Evolutionary conservation across 139 green algal species (phyloP).

Genomic region (Chlorella sorokiniana): DNA sequence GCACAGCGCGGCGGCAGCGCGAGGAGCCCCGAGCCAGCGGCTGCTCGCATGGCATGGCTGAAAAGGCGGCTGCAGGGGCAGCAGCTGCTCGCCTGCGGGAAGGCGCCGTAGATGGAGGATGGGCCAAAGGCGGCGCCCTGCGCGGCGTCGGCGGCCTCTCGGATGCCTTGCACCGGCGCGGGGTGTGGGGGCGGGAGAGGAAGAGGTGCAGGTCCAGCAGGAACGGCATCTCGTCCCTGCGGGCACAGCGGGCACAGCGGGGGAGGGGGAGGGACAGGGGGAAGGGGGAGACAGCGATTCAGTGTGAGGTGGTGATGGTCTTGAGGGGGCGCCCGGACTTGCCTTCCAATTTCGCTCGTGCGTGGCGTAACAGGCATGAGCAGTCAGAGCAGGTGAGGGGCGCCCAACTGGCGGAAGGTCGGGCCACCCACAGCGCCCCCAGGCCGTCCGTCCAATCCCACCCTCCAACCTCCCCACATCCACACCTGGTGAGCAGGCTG

Average conservation of each 20-base stretch:
- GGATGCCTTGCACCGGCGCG: constrained; percentile 47
- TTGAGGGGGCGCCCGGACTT: no score
- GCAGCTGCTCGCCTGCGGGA: constrained; percentile 54
- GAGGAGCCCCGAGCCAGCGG: no score
- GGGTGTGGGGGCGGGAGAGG: constrained; percentile 70
- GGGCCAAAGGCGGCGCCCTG: not conserved
- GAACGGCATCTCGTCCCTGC: constrained; percentile 75
- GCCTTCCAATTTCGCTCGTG: no score
- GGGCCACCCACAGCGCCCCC: no score
- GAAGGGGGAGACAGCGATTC: not conserved
- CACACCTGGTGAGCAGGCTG: constrained; percentile 77
- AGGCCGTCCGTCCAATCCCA: no score
- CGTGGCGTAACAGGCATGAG: no score
- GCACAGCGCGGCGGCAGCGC: no score
- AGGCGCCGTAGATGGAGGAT: constrained; percentile 65
- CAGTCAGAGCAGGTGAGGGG: no score
- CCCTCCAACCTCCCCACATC: constrained; percentile 31
- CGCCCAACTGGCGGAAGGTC: no score
- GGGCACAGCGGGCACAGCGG: not conserved
- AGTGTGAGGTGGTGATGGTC: no score
- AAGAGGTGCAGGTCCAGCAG: constrained; percentile 97
- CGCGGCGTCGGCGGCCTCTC: constrained; percentile 41
- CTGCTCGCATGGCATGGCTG: not conserved
- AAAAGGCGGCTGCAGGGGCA: not conserved
- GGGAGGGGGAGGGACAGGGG: not conserved